Evolutionary conservation across 1,284 basidiomycete species (phyloP), one percentile per base, ranked within the genome.

Genomic region (Leccinum subrobustum): DNA sequence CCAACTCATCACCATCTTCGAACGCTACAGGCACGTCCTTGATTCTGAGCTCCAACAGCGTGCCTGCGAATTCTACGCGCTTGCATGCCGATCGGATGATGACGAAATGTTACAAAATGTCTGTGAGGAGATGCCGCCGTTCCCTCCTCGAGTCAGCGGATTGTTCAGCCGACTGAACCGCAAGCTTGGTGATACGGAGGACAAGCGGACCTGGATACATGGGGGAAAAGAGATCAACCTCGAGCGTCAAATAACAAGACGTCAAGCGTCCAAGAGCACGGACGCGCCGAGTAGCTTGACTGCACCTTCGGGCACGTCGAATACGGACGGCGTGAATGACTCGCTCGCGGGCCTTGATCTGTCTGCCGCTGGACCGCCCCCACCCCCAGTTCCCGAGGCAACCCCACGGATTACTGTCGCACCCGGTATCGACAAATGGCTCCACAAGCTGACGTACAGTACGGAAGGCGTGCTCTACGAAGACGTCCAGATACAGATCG

Each of bases 31-130:
- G 20, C 94, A 97, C 71, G 94, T 98, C 37, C 86, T 99, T n/a
- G 96, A 99, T 74, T 89, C 96, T 20, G 97, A 99, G 72, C 82
- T 99, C 4, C 97, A 99, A 76, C 97, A 99, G 75, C 88, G 97
- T 52, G 97, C 97, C 48, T 99, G 96, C 84, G 95, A 98, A 76
- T 98, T 95, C 74, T 91, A 92, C 64, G 90, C 92, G 0, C 81
- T 98, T 16, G 89, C 95, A 7, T 87, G 82, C 18, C 82, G 92
- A 23, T 78, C 88, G 29, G 93, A 96, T 50, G 90, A 95, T 48
- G 95, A 98, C 70, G 95, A 96, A 68, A 81, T 98, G 47, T 79
- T 99, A 58, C 93, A 96, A 72, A 92, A 92, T 60, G 88, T 99
- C 12, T 98, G 25, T 25, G 97, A 98, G 73, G 97, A 99, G 78